phyloP scores from a whole-genome alignment of 805 yeast genomes.

The Pichia thaimueangensis region DNA sequence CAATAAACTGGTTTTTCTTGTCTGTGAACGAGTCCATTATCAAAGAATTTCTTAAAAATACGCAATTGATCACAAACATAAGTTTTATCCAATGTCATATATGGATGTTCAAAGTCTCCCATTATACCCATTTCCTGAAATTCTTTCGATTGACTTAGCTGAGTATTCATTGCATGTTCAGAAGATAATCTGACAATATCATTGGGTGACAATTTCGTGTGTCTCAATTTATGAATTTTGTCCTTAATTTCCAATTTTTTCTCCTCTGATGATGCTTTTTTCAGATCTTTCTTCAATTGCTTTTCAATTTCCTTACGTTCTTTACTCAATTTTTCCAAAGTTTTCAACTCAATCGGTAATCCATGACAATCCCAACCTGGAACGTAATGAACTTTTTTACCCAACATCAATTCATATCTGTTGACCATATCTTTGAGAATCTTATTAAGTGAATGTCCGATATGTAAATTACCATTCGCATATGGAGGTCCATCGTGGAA shows the following conservation, averaged over 20 bases:
- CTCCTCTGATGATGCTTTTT: slow-evolving; percentile 13
- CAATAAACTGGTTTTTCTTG: slow-evolving; percentile 95
- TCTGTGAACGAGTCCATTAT: slow-evolving; percentile 63
- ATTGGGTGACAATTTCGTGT: slow-evolving; percentile 31
- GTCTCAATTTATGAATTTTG: slow-evolving; percentile 14
- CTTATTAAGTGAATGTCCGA: slow-evolving; percentile 90
- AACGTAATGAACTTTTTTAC: slow-evolving; percentile 58
- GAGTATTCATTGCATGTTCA: slow-evolving; percentile 62
- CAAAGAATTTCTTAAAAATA: slow-evolving; percentile 60
- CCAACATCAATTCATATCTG: slow-evolving; percentile 55
- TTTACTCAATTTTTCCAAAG: slow-evolving; percentile 43
- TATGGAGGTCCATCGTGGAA: slow-evolving; percentile 98
- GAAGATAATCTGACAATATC: slow-evolving; percentile 63
- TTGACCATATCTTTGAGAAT: slow-evolving; percentile 79
- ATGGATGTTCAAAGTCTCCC: slow-evolving; percentile 74
- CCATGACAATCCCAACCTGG: slow-evolving; percentile 99
- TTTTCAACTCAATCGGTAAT: slow-evolving; percentile 88
- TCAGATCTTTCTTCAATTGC: slow-evolving; percentile 22
- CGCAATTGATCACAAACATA: slow-evolving; percentile 73
- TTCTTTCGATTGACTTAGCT: slow-evolving; percentile 52
- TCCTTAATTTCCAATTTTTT: slow-evolving; percentile 4
- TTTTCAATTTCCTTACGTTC: slow-evolving; percentile 25
- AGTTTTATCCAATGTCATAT: slow-evolving; percentile 61
- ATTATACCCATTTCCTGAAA: slow-evolving; percentile 71
- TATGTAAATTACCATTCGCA: slow-evolving; percentile 90